Base-by-base conservation (phyloP, 805 yeast genomes). In the Hemisphaericaspora nanyangensis region DNA sequence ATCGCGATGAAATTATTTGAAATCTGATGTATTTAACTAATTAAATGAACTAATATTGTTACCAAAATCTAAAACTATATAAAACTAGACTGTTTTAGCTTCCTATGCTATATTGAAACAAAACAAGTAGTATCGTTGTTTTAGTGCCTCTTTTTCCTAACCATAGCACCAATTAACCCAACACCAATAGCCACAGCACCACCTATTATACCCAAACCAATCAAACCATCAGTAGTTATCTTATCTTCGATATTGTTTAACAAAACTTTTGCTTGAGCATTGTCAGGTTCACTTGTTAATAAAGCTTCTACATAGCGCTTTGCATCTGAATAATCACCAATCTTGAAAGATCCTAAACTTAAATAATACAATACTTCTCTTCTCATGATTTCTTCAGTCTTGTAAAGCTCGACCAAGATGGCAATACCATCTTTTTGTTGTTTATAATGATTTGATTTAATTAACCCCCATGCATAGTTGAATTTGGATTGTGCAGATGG, bases 381-480 rank as follows among this genome's bases (percentile, higher is more conserved):
- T 52, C 97, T 77, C 62, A 96, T 76, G 39, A 77, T 75, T 0
- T 96, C 91, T 0, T 84, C 82, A 35, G 79, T 87, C 48, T 82
- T 78, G 63, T 83, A 91, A 17, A 77, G 61, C 31, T 77, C 79
- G 0, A 87, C 76, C 43, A 93, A 68, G 20, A 91, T 70, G 39
- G 77, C 80, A 13, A 93, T 79, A 0, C 98, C 99, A 36, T 82
- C 71, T 50, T 83, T 73, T 54, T 86, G 95, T 45, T 85, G 83
- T 29, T 69, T 72, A 17, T 70, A 68, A 35, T 72, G 70, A 36
- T 61, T 56, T 2, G 95, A 80, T 58, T 88, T 90, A 46, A 95
- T 77, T 36, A 93, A 68, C 3, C 95, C 99, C 99, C 99, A 93
- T 0, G 97, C 95, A 52, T 85, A 86, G 61, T 95, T 93, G 73